A percentile compares a stretch with the other conserved stretches of the same genome.
Conservation (phyloP, 495 filamentous ascomycete species). For the Lepidopterella palustris region DNA sequence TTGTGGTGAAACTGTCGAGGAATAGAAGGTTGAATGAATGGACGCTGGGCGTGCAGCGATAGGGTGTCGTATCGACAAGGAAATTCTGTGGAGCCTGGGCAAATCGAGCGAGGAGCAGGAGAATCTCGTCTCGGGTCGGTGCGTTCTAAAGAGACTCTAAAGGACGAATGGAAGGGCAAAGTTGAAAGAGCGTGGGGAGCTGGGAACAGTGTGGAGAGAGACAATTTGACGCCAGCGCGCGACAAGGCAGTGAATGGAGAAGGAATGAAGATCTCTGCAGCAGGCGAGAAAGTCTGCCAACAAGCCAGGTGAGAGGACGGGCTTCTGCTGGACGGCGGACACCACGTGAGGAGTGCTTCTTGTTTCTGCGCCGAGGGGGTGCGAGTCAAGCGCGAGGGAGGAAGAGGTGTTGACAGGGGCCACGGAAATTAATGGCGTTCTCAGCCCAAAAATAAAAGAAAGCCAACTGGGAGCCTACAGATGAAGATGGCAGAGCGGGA, state of each 20-base stretch:
- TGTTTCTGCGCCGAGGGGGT: neutral
- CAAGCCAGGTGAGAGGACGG: neutral
- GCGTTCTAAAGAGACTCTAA: neutral
- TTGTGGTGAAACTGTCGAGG: neutral
- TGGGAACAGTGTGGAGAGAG: neutral
- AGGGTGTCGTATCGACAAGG: slow-evolving; percentile 2
- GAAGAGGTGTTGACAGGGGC: neutral
- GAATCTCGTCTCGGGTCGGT: neutral
- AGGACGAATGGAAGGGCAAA: neutral
- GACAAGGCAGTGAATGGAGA: slow-evolving; percentile 2
- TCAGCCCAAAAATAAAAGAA: neutral
- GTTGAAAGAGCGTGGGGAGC: neutral
- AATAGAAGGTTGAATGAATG: slow-evolving; percentile 3
- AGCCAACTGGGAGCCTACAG: neutral
- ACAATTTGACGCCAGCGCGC: slow-evolving; percentile 1
- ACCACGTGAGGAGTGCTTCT: neutral
- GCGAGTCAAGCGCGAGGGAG: neutral
- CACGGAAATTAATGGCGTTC: slow-evolving; percentile 1
- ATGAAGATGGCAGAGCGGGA: neutral
- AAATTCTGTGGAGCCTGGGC: neutral
- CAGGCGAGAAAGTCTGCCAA: neutral
- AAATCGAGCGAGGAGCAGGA: neutral
- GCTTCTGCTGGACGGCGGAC: neutral
- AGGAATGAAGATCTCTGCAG: neutral
- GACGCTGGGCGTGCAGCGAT: slow-evolving; percentile 3